These are phyloP conservation scores for Micractinium sp. DNA, from an alignment of 139 green algal species.

Conservation along the genomic window DNA sequence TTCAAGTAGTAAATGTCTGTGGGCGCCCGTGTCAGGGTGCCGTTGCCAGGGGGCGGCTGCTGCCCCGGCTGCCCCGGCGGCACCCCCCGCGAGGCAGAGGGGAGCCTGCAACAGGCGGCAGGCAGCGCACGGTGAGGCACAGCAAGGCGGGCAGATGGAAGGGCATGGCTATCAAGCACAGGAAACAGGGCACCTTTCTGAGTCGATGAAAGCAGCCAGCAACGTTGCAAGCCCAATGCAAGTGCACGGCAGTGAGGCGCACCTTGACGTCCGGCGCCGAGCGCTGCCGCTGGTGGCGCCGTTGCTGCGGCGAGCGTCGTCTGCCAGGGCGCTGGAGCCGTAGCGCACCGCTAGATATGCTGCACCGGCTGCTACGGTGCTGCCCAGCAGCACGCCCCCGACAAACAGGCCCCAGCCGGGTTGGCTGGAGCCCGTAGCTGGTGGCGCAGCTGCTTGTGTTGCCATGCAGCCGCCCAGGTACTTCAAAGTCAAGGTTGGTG, in stretches of 20 bases:
- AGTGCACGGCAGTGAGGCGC: background rate
- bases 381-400: conserved; percentile 54
- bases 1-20: background rate
- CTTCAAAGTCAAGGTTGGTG: background rate
- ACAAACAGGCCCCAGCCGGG: conserved; percentile 40
- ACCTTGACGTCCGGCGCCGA: conserved; percentile 1
- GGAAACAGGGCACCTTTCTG: too few species aligned
- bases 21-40: background rate
- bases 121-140: background rate
- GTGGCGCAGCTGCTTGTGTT: background rate
- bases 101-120: background rate
- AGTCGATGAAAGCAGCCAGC: too few species aligned
- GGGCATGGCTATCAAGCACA: background rate
- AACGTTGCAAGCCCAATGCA: background rate
- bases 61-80: background rate
- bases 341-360: conserved; percentile 51
- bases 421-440: background rate
- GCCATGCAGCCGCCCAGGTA: background rate
- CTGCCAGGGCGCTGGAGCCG: background rate
- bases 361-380: conserved; percentile 51
- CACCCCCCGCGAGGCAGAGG: background rate
- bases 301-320: background rate
- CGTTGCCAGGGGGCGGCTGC: background rate
- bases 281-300: background rate
- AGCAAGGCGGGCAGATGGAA: background rate